Base-by-base conservation (phyloP, 352 stramenopile genomes). In the Nothophytophthora sp. region DNA sequence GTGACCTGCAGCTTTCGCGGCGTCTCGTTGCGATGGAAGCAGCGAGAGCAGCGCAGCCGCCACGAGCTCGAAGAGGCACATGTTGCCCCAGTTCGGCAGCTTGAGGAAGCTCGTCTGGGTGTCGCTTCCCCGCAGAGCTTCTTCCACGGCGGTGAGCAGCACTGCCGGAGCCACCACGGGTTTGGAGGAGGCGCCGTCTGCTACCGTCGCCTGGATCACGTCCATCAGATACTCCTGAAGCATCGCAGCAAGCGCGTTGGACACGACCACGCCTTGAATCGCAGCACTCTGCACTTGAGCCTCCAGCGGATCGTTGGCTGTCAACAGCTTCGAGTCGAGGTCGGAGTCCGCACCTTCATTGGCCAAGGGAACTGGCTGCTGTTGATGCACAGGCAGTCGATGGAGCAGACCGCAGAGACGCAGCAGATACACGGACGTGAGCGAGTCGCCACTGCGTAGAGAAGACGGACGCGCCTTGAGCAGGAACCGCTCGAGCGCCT, bases 381-480 rank as follows among this genome's bases (percentile, higher is more conserved):
- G 41, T 20, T 66, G 57, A 45, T 62, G 58, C 33, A 50, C 51
- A 24, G 52, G 71, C 12, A 90, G 52, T 0, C 82, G 80, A 33
- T 63, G 72, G 57, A 91, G 63, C 47, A 82, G 73, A 0, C 80
- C 82, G 18, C 61, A 78, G 3, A 93, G 55, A 0, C 67, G 66
- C 35, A 93, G 35, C 35, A 93, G 23, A 44, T 90, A 88, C 16
- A 86, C 62, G n/a, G 76, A 82, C 5, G 82, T 74, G 32, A 93
- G 54, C 8, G 67, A 63, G 28, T 93, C 80, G 11, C 65, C 76
- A 20, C 25, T 29, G 0, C 67, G 70, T 24, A 93, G 60, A 3
- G 78, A 67, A 12, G 52, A 37, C 8, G 76, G 71, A 1, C 69
- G 65, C 20, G 78, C 73, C 37, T 70, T 76, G 20, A 70, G 48